phyloP scores from a whole-genome alignment of 345 rosid genomes.

The Ricinus communis region DNA sequence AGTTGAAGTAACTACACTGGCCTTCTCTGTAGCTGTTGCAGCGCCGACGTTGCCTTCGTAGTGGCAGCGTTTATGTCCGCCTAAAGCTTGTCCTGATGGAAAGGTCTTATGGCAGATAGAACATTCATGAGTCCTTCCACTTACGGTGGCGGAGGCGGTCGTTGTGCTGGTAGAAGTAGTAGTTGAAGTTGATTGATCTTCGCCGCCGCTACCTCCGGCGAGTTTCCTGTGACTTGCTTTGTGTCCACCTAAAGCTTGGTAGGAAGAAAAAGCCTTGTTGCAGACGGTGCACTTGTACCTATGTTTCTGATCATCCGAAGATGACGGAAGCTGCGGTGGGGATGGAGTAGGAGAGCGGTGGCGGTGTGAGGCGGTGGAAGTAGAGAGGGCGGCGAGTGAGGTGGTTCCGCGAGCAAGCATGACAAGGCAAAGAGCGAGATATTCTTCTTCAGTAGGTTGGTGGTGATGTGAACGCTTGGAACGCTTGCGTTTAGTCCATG shows the following conservation, averaged over 20 bases:
- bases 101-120: slow-evolving; percentile 29
- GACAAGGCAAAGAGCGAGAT: slow-evolving; percentile 45
- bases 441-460: slow-evolving; percentile 41
- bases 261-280: slow-evolving; percentile 24
- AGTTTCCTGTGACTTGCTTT: slow-evolving; percentile 33
- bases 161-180: neutral
- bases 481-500: slow-evolving; percentile 45
- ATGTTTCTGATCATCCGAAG: neutral
- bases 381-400: neutral
- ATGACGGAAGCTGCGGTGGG: neutral
- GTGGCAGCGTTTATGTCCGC: slow-evolving; percentile 50
- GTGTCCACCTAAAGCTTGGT: slow-evolving; percentile 35
- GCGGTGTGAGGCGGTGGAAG: neutral
- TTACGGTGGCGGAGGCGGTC: neutral
- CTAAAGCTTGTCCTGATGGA: slow-evolving; percentile 46
- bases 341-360: slow-evolving; percentile 6
- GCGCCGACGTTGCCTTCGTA: slow-evolving; percentile 26
- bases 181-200: slow-evolving; percentile 18
- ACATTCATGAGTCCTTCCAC: slow-evolving; percentile 28
- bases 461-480: slow-evolving; percentile 37
- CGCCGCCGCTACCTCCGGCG: neutral
- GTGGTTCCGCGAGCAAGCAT: slow-evolving; percentile 42
- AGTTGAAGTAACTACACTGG: slow-evolving; percentile 15
- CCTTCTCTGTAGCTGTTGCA: slow-evolving; percentile 22
- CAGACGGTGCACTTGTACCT: slow-evolving; percentile 27